Conservation (phyloP, 768 basidiomycete species). For the Cytidiella melzeri region DNA sequence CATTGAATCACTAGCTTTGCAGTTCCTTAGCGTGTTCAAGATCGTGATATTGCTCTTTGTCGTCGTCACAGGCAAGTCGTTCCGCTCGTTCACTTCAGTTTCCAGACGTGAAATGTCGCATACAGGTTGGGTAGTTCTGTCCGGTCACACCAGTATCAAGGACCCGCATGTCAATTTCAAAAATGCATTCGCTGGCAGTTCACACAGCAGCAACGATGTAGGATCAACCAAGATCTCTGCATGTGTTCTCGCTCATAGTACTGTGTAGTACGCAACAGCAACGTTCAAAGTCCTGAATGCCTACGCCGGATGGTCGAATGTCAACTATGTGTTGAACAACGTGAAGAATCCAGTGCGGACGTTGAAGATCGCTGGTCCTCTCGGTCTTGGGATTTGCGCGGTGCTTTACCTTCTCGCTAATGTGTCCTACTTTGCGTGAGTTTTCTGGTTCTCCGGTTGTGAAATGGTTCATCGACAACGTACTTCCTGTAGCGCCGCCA, state of each 20-base stretch:
- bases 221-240: not conserved
- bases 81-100: not conserved
- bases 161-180: constrained; percentile 55
- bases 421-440: constrained; percentile 50
- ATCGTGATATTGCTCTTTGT: constrained; percentile 48
- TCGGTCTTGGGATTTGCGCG: constrained; percentile 49
- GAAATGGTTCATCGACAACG: not conserved
- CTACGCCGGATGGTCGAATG: constrained; percentile 48
- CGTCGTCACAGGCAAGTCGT: constrained; percentile 38
- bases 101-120: not conserved
- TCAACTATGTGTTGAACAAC: constrained; percentile 56
- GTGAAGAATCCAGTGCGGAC: constrained; percentile 55
- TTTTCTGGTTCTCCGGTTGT: not conserved
- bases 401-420: constrained; percentile 51
- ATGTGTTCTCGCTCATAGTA: not conserved
- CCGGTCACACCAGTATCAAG: constrained; percentile 46
- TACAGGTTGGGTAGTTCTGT: constrained; percentile 53
- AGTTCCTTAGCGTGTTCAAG: constrained; percentile 51
- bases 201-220: constrained; percentile 44
- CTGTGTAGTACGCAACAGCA: constrained; percentile 48
- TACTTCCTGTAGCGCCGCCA: constrained; percentile 28
- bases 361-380: constrained; percentile 55
- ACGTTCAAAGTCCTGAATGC: constrained; percentile 51
- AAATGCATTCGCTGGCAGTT: constrained; percentile 51
- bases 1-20: not conserved